These are phyloP conservation scores for Dittrichia graveolens DNA, from an alignment of 129 eudicot species.

Conservation along the genomic window DNA sequence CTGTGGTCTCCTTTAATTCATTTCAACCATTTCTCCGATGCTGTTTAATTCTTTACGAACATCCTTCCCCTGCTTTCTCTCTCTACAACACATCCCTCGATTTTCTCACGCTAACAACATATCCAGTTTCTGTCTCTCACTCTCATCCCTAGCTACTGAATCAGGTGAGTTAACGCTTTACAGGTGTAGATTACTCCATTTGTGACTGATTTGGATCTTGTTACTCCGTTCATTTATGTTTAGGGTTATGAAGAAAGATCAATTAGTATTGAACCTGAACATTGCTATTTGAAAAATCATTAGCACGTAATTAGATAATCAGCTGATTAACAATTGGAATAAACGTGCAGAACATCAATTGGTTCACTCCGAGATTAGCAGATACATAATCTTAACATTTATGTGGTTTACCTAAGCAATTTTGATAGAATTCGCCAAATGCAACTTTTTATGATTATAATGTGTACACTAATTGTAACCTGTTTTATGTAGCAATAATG, in stretches of 20 bases:
- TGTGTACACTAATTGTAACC: neutral
- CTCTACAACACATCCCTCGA: constrained; percentile 30
- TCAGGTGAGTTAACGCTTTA: constrained; percentile 25
- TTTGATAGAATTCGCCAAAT: too few relatives aligned
- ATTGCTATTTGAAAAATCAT: too few relatives aligned
- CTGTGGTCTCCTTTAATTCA: too few relatives aligned
- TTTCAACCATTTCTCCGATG: too few relatives aligned
- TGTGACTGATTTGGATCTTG: neutral
- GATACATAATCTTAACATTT: too few relatives aligned
- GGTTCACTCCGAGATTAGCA: too few relatives aligned
- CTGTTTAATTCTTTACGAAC: neutral
- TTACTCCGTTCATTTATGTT: neutral
- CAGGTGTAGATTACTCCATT: neutral
- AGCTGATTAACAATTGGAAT: too few relatives aligned
- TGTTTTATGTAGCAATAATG: constrained; percentile 35
- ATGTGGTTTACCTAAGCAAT: too few relatives aligned
- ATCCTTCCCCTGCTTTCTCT: constrained; percentile 22
- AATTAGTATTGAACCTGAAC: too few relatives aligned
- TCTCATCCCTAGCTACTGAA: constrained; percentile 16
- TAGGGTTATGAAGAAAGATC: neutral
- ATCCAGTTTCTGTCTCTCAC: constrained; percentile 13
- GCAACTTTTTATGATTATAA: too few relatives aligned
- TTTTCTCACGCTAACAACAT: neutral
- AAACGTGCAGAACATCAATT: too few relatives aligned
- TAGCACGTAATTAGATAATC: too few relatives aligned